Evolutionary conservation across 2,329 filamentous ascomycete genomes (phyloP).

Genomic region (Aspergillus luchuensis): DNA sequence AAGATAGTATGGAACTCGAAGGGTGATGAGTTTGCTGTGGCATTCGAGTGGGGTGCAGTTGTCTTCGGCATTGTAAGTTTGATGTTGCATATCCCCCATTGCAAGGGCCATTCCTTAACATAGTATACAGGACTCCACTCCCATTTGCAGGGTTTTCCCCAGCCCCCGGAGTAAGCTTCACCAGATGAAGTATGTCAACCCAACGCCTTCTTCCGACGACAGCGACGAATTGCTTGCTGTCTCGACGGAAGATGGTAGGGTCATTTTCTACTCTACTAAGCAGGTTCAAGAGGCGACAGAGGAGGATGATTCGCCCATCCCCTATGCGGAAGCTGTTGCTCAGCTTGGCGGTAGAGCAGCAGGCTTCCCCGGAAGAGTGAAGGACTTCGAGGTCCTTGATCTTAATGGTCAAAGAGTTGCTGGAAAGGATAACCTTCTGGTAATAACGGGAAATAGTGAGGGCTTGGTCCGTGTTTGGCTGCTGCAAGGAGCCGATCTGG

Average conservation of each 20-base stretch:
- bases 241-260: conserved; percentile 85
- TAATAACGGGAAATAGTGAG: conserved; percentile 80
- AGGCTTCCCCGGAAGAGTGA: conserved; percentile 72
- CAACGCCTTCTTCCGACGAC: conserved; percentile 47
- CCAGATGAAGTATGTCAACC: conserved; percentile 69
- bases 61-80: conserved; percentile 73
- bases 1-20: conserved; percentile 76
- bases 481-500: conserved; percentile 46
- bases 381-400: conserved; percentile 76
- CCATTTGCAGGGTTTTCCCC: conserved; percentile 72
- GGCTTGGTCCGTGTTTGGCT: conserved; percentile 80
- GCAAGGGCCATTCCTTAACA: conserved; percentile 11
- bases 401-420: conserved; percentile 40
- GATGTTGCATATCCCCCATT: not conserved
- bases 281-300: conserved; percentile 43
- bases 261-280: conserved; percentile 78
- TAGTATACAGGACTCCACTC: conserved; percentile 66
- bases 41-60: conserved; percentile 80
- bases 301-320: conserved; percentile 57
- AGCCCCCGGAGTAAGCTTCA: conserved; percentile 77
- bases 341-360: conserved; percentile 74
- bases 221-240: conserved; percentile 66
- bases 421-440: conserved; percentile 50
- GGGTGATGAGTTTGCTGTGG: conserved; percentile 83
- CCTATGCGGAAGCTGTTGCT: conserved; percentile 64